These are phyloP conservation scores for Erigeron canadensis DNA, from an alignment of 129 eudicot species.

Conservation along the genomic window DNA sequence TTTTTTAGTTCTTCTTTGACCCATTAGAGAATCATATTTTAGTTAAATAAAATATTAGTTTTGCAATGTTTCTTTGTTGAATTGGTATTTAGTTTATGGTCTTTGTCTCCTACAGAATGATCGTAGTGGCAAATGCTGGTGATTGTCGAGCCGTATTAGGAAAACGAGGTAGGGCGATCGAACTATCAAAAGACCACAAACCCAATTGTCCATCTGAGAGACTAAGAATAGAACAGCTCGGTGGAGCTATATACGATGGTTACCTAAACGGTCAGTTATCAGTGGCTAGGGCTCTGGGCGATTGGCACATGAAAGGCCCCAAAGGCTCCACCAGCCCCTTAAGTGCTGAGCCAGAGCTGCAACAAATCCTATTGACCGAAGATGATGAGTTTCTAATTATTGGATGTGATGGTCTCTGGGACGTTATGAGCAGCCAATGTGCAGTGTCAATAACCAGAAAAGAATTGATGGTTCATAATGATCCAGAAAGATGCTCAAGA, in stretches of 20 bases:
- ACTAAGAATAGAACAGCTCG: conserved; percentile 66
- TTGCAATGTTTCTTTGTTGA: conserved; percentile 4
- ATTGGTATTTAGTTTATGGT: conserved; percentile 1
- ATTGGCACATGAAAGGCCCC: conserved; percentile 97
- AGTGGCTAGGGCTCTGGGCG: conserved; percentile 91
- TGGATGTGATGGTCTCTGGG: conserved; percentile 95
- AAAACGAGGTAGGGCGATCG: conserved; percentile 75
- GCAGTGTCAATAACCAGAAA: conserved; percentile 71
- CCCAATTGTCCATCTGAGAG: conserved; percentile 66
- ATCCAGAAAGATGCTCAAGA: conserved; percentile 78
- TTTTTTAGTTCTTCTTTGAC: neutral
- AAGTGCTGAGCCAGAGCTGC: conserved; percentile 81
- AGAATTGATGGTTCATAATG: conserved; percentile 77
- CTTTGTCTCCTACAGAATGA: conserved; percentile 35
- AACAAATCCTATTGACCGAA: conserved; percentile 45
- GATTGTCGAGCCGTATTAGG: conserved; percentile 94
- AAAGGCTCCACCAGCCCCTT: conserved; percentile 72
- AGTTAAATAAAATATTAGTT: neutral
- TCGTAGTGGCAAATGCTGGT: conserved; percentile 84
- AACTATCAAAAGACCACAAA: conserved; percentile 83
- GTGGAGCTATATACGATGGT: conserved; percentile 86
- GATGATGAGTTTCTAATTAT: conserved; percentile 86
- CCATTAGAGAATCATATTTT: neutral
- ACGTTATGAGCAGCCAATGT: conserved; percentile 89
- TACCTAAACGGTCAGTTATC: conserved; percentile 84